Percentiles rank a stretch among this genome's conserved stretches.
Evolutionary conservation across 1,139 yeast genomes (phyloP).

Genomic region (Kazachstania sp.): DNA sequence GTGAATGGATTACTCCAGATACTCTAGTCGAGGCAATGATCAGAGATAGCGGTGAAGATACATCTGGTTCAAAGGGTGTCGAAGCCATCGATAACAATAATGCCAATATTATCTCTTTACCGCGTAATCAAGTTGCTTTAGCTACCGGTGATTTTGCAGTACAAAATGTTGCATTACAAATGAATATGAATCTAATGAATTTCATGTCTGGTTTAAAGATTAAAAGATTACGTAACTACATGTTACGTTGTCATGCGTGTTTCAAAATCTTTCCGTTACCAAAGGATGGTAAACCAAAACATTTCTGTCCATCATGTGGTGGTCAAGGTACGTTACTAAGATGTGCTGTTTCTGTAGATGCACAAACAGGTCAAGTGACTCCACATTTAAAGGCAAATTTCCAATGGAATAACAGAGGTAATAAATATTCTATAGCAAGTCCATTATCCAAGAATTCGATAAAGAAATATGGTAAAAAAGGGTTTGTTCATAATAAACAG

Average conservation of each 20-base stretch:
- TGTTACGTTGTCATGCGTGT: slow-evolving; percentile 97
- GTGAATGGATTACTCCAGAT: slow-evolving; percentile 93
- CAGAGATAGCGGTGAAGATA: slow-evolving; percentile 51
- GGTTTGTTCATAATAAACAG: slow-evolving; percentile 59
- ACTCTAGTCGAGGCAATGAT: slow-evolving; percentile 62
- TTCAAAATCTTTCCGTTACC: slow-evolving; percentile 74
- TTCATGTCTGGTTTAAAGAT: slow-evolving; percentile 78
- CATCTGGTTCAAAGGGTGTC: slow-evolving; percentile 33
- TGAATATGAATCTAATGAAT: slow-evolving; percentile 81
- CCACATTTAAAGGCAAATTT: slow-evolving; percentile 90
- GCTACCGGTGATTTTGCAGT: slow-evolving; percentile 97
- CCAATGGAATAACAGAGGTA: slow-evolving; percentile 91
- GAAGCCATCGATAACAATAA: slow-evolving; percentile 20
- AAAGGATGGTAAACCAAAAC: slow-evolving; percentile 64
- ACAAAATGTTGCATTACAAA: slow-evolving; percentile 87
- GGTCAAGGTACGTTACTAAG: slow-evolving; percentile 87
- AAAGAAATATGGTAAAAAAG: slow-evolving; percentile 60
- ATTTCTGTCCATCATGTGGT: slow-evolving; percentile 86
- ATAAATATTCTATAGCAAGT: slow-evolving; percentile 64
- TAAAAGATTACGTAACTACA: slow-evolving; percentile 76
- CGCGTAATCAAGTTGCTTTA: slow-evolving; percentile 60
- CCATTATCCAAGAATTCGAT: slow-evolving; percentile 61
- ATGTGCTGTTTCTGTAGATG: slow-evolving; percentile 81
- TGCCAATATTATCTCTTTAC: slow-evolving; percentile 20
- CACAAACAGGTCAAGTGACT: slow-evolving; percentile 68